phyloP scores from a whole-genome alignment of 2,329 filamentous ascomycete species.

The Monosporascus ibericus region DNA sequence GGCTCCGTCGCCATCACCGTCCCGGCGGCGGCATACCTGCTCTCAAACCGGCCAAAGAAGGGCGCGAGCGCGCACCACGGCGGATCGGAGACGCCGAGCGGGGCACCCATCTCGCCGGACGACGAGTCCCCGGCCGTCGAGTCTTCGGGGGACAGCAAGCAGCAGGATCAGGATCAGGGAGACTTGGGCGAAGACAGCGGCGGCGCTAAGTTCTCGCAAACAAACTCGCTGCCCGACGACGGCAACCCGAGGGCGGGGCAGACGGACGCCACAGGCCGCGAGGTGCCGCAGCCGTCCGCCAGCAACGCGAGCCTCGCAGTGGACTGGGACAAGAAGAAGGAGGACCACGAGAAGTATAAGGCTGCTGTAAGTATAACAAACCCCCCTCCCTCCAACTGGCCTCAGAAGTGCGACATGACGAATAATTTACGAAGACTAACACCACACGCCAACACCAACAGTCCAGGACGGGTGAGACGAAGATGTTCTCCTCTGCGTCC shows the following conservation, averaged over 20 bases:
- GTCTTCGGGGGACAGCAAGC: background rate
- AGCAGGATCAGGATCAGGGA: background rate
- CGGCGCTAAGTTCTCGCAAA: background rate
- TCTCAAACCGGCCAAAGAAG: background rate
- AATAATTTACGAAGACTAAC: too few species aligned
- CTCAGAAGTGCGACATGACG: too few species aligned
- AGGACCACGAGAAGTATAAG: slow-evolving; percentile 16
- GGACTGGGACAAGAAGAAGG: slow-evolving; percentile 15
- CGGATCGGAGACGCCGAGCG: background rate
- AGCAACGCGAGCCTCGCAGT: slow-evolving; percentile 12
- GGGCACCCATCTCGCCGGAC: slow-evolving; percentile 3
- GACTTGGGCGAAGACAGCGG: background rate
- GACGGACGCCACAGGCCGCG: slow-evolving; percentile 5
- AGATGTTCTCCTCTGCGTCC: slow-evolving; percentile 11
- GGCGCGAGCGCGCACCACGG: slow-evolving; percentile 3
- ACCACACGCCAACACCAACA: background rate
- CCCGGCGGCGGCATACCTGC: slow-evolving; percentile 12
- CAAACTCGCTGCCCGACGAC: background rate
- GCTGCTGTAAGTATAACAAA: slow-evolving; percentile 9
- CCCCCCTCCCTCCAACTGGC: too few species aligned
- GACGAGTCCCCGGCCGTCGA: slow-evolving; percentile 5
- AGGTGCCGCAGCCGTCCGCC: slow-evolving; percentile 10
- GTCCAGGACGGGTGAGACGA: slow-evolving; percentile 9
- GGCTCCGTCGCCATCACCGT: slow-evolving; percentile 16
- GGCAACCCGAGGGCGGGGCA: slow-evolving; percentile 4